Conservation (phyloP, 2,329 filamentous ascomycete species). For the Penicillium sp. region DNA sequence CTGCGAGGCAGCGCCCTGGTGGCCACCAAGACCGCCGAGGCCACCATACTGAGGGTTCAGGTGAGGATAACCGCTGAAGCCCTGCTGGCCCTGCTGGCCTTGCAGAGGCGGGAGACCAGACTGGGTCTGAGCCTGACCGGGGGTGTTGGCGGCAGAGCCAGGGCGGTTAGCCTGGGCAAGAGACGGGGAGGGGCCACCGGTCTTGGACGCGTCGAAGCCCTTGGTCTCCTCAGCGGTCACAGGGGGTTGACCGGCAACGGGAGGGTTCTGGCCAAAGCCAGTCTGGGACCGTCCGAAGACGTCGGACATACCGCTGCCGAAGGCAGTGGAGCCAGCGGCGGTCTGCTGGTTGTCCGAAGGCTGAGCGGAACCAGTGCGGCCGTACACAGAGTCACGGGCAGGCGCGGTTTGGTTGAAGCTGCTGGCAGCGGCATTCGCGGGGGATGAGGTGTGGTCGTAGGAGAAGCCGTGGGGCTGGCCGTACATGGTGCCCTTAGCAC, state of each 20-base stretch:
- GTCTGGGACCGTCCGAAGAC: slow-evolving; percentile 63
- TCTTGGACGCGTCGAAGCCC: slow-evolving; percentile 61
- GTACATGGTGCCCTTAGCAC: slow-evolving; percentile 63
- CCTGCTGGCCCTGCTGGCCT: slow-evolving; percentile 57
- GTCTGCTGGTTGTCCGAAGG: slow-evolving; percentile 59
- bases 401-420: slow-evolving; percentile 48
- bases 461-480: slow-evolving; percentile 66
- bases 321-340: slow-evolving; percentile 53
- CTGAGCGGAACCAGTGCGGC: slow-evolving; percentile 61
- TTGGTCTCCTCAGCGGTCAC: slow-evolving; percentile 59
- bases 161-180: slow-evolving; percentile 66
- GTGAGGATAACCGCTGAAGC: slow-evolving; percentile 61
- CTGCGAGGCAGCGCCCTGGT: slow-evolving; percentile 47
- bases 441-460: slow-evolving; percentile 67
- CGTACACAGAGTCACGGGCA: slow-evolving; percentile 62
- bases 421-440: slow-evolving; percentile 57
- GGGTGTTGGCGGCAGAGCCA: slow-evolving; percentile 64
- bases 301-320: slow-evolving; percentile 58
- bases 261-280: slow-evolving; percentile 60
- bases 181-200: slow-evolving; percentile 62
- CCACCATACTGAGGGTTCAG: slow-evolving; percentile 59
- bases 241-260: slow-evolving; percentile 54
- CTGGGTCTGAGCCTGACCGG: slow-evolving; percentile 55
- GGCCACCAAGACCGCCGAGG: slow-evolving; percentile 46
- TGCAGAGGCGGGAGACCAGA: slow-evolving; percentile 59